Base-by-base conservation (phyloP, 176 grass and related monocot species). In the Elaeis guineensis region DNA sequence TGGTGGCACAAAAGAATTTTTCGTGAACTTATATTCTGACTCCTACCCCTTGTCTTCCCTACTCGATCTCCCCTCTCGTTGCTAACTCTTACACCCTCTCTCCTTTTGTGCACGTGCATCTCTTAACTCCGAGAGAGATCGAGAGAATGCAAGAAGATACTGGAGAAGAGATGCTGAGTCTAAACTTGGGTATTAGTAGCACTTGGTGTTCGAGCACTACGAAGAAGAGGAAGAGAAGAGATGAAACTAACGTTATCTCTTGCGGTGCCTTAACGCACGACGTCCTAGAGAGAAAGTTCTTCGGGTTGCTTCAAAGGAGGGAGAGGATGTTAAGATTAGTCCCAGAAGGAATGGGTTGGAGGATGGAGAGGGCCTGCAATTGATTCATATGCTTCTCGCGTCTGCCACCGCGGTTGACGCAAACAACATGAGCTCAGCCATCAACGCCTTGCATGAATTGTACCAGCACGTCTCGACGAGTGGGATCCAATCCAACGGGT, bases 401-500 rank as follows among this genome's bases (percentile, higher is more conserved):
- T 63, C 80, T 0, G 86, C 76, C 26, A 60, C 74, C 17, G 77
- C 86, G 2, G 39, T 55, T n/a, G 65, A 82, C 52, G 49, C 49
- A 17, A 66, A 68, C 24, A 61, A 90, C 63, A 35, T 17, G 32
- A 63, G 23, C 21, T 70, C 68, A 0, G 77, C 83, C n/a, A 63
- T 77, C 20, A 50, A 69, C 22, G 75, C 80, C 5, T 58, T 95
- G 50, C 60, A 28, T 21, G 83, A 90, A 61, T 59, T 90, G 22
- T 79, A 84, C 80, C 75, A 57, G 5, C 66, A 21, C 25, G 75
- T 71, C 25, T 86, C 86, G 19, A 57, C 77, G 52, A 32, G 49
- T 25, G 74, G 28, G 77, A 87, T 53, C 86, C 90, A 2, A 77
- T 63, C 6, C 83, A 74, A 64, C 77, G 90, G 0, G 86, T 90